These are phyloP conservation scores for Sicyos edulis DNA, from an alignment of 306 rosid species.

Conservation along the genomic window DNA sequence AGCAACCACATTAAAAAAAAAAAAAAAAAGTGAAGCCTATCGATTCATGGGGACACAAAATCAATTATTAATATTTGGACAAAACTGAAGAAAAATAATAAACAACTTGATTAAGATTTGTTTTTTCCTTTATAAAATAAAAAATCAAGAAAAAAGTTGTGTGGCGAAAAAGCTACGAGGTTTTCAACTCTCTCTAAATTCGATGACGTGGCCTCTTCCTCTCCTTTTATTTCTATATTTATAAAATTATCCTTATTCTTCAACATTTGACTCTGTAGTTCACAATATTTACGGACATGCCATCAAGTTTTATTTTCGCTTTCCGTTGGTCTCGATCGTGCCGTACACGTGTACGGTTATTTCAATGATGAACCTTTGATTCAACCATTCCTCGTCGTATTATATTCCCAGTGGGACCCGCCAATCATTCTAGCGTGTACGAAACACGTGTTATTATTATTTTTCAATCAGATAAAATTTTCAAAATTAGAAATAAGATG, in stretches of 20 bases:
- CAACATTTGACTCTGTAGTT: not conserved
- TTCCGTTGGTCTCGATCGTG: no score
- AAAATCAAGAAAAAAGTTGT: not conserved
- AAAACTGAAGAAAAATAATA: not conserved
- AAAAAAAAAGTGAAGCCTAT: not conserved
- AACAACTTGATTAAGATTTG: not conserved
- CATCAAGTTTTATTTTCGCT: not conserved
- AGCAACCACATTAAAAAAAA: not conserved
- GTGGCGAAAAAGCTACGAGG: slow-evolving; percentile 21
- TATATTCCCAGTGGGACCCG: not conserved
- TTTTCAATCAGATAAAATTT: no score
- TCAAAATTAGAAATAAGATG: no score
- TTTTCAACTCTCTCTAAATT: not conserved
- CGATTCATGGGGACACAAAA: not conserved
- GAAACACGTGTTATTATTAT: not conserved
- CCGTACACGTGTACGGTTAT: slow-evolving; percentile 17
- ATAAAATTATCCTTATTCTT: not conserved
- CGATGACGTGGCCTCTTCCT: slow-evolving; percentile 22
- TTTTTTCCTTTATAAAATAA: no score
- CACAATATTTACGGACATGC: not conserved
- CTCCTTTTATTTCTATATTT: slow-evolving; percentile 6
- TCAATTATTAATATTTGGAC: not conserved
- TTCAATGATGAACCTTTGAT: not conserved
- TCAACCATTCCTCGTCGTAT: slow-evolving; percentile 14
- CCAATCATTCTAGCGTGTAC: slow-evolving; percentile 11